Evolutionary conservation across 2,329 filamentous ascomycete genomes (phyloP), one percentile per base, ranked within the genome.

Genomic region (Aspergillus sp.): DNA sequence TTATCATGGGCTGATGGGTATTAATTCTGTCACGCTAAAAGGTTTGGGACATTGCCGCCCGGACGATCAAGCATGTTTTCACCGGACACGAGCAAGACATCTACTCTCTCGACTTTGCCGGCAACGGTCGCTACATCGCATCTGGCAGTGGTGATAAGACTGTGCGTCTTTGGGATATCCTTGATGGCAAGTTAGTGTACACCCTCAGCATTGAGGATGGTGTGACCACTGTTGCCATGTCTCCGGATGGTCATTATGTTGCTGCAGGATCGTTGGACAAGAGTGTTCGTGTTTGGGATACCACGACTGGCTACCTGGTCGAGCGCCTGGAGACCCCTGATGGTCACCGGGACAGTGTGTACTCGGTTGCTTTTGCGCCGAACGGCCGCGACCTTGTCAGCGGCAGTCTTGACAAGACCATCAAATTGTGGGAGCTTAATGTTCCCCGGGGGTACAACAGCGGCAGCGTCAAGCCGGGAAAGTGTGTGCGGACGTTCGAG

Each of bases 81-180:
- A 80, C 84, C n/a, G 93, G 93, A 20, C 93, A 98, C 70, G 93
- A 98, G 70, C 91, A 98, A 70, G 93, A 98, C 58, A 98, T 98
- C 54, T 97, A 97, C 71, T 95, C 88, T 4, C 78, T 97, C 4
- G 93, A 97, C 70, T 98, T 95, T 69, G 88, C 91, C 27, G 85
- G 89, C 38, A 94, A 96, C 60, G 91, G 91, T 33, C 86, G 89
- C 46, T 90, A 90, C 49, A 97, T 98, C 60, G 93, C 91, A 5
- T 97, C 93, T 6, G 93, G 93, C 42, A 94, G 88, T 67, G 93
- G 93, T 49, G 93, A 98, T 62, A 80, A 93, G 59, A 96, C 90
- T 13, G 93, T 97, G 47, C 86, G 91, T 49, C 82, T 98, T 1
- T 98, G 93, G 93, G 91, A 97, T 68, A 90, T 97, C 53, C 86